Percentiles rank a stretch among this genome's conserved stretches.
Evolutionary conservation across 2,329 filamentous ascomycete genomes (phyloP).

Genomic region (Arthrinium phaeospermum): DNA sequence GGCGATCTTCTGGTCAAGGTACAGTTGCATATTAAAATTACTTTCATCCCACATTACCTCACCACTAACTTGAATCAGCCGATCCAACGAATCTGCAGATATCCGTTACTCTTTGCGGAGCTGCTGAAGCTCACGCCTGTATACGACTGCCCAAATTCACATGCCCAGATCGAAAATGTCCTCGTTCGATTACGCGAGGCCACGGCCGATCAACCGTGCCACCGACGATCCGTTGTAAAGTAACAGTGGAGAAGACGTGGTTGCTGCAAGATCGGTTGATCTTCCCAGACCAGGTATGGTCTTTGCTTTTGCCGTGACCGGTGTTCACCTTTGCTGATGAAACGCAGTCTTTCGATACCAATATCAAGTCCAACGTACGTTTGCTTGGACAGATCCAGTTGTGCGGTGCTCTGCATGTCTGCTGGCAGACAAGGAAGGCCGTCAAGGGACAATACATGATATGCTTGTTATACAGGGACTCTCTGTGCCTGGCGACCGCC

Average conservation of each 20-base stretch:
- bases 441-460: slow-evolving; percentile 83
- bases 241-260: slow-evolving; percentile 81
- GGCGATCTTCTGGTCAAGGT: slow-evolving; percentile 92
- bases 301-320: neutral
- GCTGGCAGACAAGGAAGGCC: slow-evolving; percentile 74
- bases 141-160: slow-evolving; percentile 81
- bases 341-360: slow-evolving; percentile 45
- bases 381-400: slow-evolving; percentile 80
- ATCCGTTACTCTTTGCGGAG: slow-evolving; percentile 85
- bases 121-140: slow-evolving; percentile 83
- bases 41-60: slow-evolving; percentile 13
- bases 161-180: slow-evolving; percentile 78
- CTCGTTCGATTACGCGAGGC: slow-evolving; percentile 75
- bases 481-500: slow-evolving; percentile 76
- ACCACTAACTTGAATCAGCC: slow-evolving; percentile 60
- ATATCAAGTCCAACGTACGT: slow-evolving; percentile 62
- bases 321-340: slow-evolving; percentile 3
- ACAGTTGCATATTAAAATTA: slow-evolving; percentile 25
- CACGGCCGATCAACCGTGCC: slow-evolving; percentile 82
- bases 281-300: slow-evolving; percentile 72
- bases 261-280: slow-evolving; percentile 80
- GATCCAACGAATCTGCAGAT: slow-evolving; percentile 90
- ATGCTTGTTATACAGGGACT: slow-evolving; percentile 81
- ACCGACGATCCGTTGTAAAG: slow-evolving; percentile 76
- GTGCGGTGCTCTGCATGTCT: slow-evolving; percentile 83